phyloP scores from a whole-genome alignment of 2,329 filamentous ascomycete genomes.

The Botryotinia globosa region DNA sequence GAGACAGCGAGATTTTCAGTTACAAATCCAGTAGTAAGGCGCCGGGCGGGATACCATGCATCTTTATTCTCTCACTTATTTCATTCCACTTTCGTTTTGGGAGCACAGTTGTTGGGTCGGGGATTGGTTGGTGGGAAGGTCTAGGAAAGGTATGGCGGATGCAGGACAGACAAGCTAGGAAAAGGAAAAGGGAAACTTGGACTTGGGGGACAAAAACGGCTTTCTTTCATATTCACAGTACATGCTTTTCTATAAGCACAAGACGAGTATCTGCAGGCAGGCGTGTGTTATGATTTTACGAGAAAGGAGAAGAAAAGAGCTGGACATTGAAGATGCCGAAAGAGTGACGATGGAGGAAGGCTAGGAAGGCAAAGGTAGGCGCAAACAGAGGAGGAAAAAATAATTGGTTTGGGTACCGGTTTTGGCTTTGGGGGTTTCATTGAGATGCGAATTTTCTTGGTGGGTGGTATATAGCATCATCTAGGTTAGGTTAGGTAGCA shows the following conservation, averaged over 20 bases:
- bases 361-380: background rate
- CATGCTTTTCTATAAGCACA: background rate
- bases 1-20: background rate
- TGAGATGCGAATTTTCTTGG: background rate
- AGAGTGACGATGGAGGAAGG: background rate
- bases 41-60: conserved; percentile 1
- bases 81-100: background rate
- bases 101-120: background rate
- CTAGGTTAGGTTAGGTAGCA: conserved; percentile 1
- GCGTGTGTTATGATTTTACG: conserved; percentile 5
- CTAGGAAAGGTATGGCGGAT: background rate
- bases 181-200: background rate
- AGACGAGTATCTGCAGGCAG: background rate
- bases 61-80: background rate
- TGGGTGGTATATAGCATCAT: background rate
- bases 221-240: background rate
- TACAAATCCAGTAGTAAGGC: background rate
- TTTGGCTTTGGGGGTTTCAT: background rate
- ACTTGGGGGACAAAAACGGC: background rate
- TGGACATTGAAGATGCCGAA: background rate
- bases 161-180: background rate
- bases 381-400: background rate
- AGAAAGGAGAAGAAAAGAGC: background rate
- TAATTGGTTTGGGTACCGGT: background rate
- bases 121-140: background rate